A percentile compares a stretch with the other conserved stretches of the same genome.
Evolutionary conservation across 1,284 basidiomycete genomes (phyloP).

Genomic region (Cutaneotrichosporon dermatis): DNA sequence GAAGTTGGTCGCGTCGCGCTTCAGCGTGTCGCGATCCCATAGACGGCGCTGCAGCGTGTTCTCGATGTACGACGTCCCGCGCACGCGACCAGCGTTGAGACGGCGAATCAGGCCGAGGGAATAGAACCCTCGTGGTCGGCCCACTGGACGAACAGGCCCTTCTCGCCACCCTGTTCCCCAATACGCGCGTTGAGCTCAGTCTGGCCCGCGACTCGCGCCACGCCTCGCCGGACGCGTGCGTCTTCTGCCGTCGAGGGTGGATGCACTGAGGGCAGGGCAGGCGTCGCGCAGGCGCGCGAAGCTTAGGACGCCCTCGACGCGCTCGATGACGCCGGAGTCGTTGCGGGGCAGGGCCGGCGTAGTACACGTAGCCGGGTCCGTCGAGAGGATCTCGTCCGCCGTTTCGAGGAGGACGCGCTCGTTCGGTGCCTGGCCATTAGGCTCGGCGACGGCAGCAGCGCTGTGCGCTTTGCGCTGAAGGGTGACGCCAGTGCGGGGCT

Average conservation of each 20-base stretch:
- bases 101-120: conserved; percentile 14
- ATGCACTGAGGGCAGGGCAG: conserved; percentile 60
- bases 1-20: background rate
- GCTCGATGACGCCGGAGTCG: conserved; percentile 1
- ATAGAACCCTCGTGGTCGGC: conserved; percentile 13
- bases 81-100: conserved; percentile 6
- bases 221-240: conserved; percentile 55
- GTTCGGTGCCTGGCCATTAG: background rate
- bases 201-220: conserved; percentile 4
- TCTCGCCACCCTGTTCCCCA: conserved; percentile 3
- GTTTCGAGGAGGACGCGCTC: conserved; percentile 7
- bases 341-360: conserved; percentile 9
- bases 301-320: conserved; percentile 15
- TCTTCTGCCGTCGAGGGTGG: conserved; percentile 74
- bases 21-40: conserved; percentile 12
- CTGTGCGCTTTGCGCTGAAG: background rate
- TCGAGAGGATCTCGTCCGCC: conserved; percentile 4
- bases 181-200: conserved; percentile 53
- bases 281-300: conserved; percentile 57
- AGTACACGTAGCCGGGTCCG: conserved; percentile 14
- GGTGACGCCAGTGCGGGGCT: background rate
- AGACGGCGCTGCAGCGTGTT: conserved; percentile 10
- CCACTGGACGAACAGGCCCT: conserved; percentile 13
- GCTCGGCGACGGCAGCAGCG: background rate
- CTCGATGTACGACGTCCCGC: conserved; percentile 13